Percentiles rank a stretch among this genome's conserved stretches.
Evolutionary conservation across 495 filamentous ascomycete genomes (phyloP).

Genomic region (Penicillium coffeae): DNA sequence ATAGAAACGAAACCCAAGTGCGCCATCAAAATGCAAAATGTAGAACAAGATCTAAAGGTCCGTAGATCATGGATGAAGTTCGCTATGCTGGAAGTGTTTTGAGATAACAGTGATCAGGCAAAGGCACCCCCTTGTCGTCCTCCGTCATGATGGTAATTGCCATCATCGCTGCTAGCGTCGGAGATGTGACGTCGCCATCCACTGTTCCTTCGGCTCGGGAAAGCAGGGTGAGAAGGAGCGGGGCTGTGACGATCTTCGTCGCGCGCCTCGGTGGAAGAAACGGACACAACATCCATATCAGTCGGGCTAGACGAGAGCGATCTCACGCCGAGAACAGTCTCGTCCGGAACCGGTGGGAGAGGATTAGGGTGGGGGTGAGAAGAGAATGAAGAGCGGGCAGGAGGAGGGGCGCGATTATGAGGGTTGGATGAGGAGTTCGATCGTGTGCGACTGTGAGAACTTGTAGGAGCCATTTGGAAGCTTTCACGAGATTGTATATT

Average conservation of each 20-base stretch:
- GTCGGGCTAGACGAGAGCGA: conserved; percentile 17
- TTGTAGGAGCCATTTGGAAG: conserved; percentile 4
- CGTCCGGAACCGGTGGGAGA: conserved; percentile 27
- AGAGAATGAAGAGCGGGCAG: conserved; percentile 25
- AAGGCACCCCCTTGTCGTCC: conserved; percentile 15
- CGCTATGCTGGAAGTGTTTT: not conserved
- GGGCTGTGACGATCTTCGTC: conserved; percentile 6
- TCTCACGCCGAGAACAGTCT: conserved; percentile 14
- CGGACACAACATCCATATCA: conserved; percentile 19
- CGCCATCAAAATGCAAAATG: not conserved
- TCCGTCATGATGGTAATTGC: conserved; percentile 7
- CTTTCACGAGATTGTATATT: conserved; percentile 8
- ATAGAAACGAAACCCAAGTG: not conserved
- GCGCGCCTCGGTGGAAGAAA: conserved; percentile 13
- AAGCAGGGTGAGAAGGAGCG: conserved; percentile 8
- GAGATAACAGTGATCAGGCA: conserved; percentile 8
- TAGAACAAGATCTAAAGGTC: not conserved
- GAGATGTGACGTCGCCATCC: conserved; percentile 35
- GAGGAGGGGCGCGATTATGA: conserved; percentile 17
- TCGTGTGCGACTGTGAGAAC: conserved; percentile 13
- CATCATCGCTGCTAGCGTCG: conserved; percentile 17
- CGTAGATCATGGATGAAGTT: conserved; percentile 3
- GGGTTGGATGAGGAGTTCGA: conserved; percentile 17
- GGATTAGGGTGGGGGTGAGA: conserved; percentile 27
- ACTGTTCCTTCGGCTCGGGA: conserved; percentile 18